These are phyloP conservation scores for Pseudomassariella vexata DNA, from an alignment of 2,329 filamentous ascomycete genomes.

Conservation along the genomic window DNA sequence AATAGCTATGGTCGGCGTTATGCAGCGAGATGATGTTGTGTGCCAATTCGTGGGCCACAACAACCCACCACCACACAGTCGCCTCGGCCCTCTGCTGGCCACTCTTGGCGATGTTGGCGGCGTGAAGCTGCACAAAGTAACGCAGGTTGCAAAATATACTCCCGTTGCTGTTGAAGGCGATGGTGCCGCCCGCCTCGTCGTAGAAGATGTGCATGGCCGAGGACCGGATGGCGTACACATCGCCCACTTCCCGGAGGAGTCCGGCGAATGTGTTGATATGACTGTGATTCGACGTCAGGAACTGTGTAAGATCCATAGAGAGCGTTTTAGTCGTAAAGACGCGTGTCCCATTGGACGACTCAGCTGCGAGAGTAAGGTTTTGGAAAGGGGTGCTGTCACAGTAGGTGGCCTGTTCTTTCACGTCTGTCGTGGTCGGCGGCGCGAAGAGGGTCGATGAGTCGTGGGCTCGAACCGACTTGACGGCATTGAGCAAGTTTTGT, in stretches of 20 bases:
- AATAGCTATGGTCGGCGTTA: constrained; percentile 74
- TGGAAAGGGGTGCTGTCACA: constrained; percentile 74
- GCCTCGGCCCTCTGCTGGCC: constrained; percentile 58
- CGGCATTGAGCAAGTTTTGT: constrained; percentile 70
- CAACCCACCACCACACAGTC: constrained; percentile 86
- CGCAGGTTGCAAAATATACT: constrained; percentile 91
- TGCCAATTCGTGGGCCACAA: constrained; percentile 90
- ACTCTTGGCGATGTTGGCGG: constrained; percentile 35
- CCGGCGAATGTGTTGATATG: constrained; percentile 64
- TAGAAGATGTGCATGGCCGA: constrained; percentile 80
- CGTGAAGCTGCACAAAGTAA: constrained; percentile 78
- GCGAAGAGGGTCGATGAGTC: constrained; percentile 70
- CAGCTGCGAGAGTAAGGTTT: constrained; percentile 65
- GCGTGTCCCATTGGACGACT: constrained; percentile 65
- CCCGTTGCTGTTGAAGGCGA: constrained; percentile 86
- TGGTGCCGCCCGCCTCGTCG: constrained; percentile 71
- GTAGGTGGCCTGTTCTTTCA: constrained; percentile 80
- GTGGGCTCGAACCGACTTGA: constrained; percentile 72
- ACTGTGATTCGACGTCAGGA: constrained; percentile 55
- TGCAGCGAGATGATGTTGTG: constrained; percentile 84
- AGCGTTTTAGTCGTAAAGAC: constrained; percentile 62
- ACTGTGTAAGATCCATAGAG: constrained; percentile 40
- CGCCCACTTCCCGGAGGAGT: constrained; percentile 63
- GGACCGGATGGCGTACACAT: constrained; percentile 65
- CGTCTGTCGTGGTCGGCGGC: constrained; percentile 62